A percentile compares a stretch with the other conserved stretches of the same genome.
These are phyloP conservation scores for Cyphellophora europaea DNA, from an alignment of 2,329 filamentous ascomycete species.

Conservation along the genomic window DNA sequence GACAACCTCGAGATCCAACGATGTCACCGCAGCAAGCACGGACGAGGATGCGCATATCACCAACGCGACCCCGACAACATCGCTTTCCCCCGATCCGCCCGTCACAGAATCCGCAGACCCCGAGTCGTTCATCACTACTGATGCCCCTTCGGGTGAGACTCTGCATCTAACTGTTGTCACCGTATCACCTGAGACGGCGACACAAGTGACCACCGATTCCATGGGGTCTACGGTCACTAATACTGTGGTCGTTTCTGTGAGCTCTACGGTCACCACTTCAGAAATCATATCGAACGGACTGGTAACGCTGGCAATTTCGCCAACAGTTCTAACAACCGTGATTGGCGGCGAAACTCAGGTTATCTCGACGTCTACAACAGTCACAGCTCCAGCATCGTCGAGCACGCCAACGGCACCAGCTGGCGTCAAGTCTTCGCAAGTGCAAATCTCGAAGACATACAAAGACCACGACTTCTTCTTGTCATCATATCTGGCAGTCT, in stretches of 20 bases:
- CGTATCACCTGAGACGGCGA: neutral
- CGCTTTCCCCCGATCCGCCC: too few relatives aligned
- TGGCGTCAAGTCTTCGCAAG: neutral
- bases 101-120: too few relatives aligned
- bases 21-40: too few relatives aligned
- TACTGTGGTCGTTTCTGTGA: neutral
- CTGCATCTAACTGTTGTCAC: too few relatives aligned
- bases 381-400: neutral
- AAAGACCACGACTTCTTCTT: neutral
- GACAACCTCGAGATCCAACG: neutral
- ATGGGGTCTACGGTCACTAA: neutral
- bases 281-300: too few relatives aligned
- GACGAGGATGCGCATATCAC: too few relatives aligned
- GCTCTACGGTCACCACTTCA: too few relatives aligned
- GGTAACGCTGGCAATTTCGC: neutral
- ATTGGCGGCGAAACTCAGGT: neutral
- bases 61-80: too few relatives aligned
- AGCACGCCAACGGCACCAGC: neutral
- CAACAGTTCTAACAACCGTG: neutral
- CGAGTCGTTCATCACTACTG: too few relatives aligned
- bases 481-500: slow-evolving; percentile 2
- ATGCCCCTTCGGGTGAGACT: too few relatives aligned
- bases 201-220: neutral
- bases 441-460: neutral
- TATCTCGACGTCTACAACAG: neutral